These are phyloP conservation scores for Monosporascus ibericus DNA, from an alignment of 2,329 filamentous ascomycete genomes.

Conservation along the genomic window DNA sequence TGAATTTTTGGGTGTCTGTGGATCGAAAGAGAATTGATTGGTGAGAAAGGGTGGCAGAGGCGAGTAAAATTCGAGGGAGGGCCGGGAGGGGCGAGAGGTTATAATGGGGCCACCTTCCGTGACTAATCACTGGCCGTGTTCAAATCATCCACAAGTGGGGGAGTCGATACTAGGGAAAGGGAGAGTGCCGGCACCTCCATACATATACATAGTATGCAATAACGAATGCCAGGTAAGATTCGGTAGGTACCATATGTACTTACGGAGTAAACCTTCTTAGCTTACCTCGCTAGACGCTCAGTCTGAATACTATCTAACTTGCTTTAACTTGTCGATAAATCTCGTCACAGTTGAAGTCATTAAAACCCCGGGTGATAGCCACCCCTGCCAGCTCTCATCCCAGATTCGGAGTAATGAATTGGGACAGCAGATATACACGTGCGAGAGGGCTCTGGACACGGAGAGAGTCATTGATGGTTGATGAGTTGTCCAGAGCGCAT, in stretches of 20 bases:
- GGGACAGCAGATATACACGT: too few species aligned
- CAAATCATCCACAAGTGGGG: conserved; percentile 12
- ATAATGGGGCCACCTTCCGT: conserved; percentile 26
- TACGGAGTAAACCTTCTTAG: background rate
- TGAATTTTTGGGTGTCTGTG: conserved; percentile 24
- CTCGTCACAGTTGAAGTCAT: too few species aligned
- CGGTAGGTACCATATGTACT: background rate
- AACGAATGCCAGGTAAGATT: background rate
- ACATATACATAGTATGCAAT: too few species aligned
- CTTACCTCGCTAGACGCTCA: too few species aligned
- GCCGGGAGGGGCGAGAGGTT: conserved; percentile 22
- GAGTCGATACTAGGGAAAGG: background rate
- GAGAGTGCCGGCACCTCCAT: background rate
- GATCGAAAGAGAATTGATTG: conserved; percentile 30
- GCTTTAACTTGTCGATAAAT: too few species aligned
- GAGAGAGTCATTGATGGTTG: too few species aligned
- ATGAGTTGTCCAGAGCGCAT: too few species aligned
- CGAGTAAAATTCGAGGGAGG: conserved; percentile 27
- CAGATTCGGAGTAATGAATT: too few species aligned
- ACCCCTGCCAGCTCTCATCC: too few species aligned
- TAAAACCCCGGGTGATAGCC: too few species aligned
- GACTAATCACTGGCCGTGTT: conserved; percentile 27
- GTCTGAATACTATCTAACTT: too few species aligned
- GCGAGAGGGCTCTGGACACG: too few species aligned
- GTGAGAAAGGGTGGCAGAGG: conserved; percentile 26